Conservation (phyloP, 208 protist genomes). For the Acanthamoeba healyi region DNA sequence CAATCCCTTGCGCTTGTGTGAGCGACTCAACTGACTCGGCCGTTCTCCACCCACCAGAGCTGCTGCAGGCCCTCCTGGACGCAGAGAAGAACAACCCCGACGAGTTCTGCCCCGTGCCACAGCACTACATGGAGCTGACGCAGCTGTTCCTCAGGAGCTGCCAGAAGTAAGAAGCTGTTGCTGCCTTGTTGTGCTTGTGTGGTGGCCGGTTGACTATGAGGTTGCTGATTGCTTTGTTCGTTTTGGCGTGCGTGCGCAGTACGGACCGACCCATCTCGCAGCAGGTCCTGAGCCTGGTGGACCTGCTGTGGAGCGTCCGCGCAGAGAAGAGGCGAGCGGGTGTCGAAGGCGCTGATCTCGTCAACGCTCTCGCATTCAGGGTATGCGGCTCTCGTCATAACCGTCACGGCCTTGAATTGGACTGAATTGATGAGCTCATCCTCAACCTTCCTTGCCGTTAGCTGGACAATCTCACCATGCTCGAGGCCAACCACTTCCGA, state of each 20-base stretch:
- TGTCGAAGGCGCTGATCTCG: constrained; percentile 1
- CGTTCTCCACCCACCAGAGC: background rate
- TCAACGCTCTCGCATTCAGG: background rate
- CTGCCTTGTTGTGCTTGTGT: background rate
- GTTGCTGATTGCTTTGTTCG: background rate
- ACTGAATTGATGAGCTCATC: background rate
- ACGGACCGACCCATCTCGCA: constrained; percentile 21
- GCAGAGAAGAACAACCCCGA: constrained; percentile 33
- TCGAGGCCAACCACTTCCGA: constrained; percentile 25
- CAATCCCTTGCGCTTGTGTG: no score
- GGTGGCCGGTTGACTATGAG: background rate
- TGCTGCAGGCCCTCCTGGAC: background rate
- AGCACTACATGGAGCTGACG: constrained; percentile 38
- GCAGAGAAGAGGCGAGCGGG: constrained; percentile 6
- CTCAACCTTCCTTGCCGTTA: background rate
- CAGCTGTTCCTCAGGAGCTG: background rate
- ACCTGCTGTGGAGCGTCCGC: constrained; percentile 17
- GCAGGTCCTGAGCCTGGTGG: constrained; percentile 6
- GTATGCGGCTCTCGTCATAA: background rate
- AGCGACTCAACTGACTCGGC: no score
- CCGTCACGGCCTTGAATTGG: background rate
- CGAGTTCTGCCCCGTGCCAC: background rate
- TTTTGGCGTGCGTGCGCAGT: background rate
- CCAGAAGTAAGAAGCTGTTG: background rate
- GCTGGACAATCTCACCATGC: constrained; percentile 21